Evolutionary conservation across 2,329 filamentous ascomycete species (phyloP).

Genomic region (Trichoderma sp.): DNA sequence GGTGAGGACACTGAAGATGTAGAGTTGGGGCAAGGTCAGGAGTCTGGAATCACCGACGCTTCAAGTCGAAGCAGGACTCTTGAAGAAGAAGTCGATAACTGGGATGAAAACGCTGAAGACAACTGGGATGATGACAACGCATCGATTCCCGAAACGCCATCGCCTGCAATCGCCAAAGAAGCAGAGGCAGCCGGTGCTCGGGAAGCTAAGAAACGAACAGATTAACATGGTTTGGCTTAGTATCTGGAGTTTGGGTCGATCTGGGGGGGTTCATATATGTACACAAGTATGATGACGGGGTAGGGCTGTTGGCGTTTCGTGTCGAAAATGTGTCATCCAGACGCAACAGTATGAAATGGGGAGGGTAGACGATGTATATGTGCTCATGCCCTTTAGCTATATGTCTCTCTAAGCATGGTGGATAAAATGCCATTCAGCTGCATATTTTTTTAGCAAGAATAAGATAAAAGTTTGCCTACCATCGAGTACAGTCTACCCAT

Average conservation of each 20-base stretch:
- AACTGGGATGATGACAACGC: slow-evolving; percentile 56
- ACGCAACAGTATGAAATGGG: background rate
- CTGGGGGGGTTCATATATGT: background rate
- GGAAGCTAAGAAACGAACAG: slow-evolving; percentile 35
- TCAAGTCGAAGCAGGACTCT: slow-evolving; percentile 43
- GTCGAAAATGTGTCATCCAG: background rate
- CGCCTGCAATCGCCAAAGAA: slow-evolving; percentile 23
- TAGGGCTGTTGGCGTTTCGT: background rate
- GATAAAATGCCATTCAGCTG: background rate
- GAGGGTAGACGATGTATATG: background rate
- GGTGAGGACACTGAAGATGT: slow-evolving; percentile 65
- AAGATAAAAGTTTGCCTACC: background rate
- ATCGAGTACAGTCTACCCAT: background rate
- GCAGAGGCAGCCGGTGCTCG: slow-evolving; percentile 30
- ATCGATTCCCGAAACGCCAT: slow-evolving; percentile 24
- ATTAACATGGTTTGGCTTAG: slow-evolving; percentile 26
- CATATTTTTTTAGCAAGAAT: background rate
- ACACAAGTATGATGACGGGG: background rate
- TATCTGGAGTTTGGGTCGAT: background rate
- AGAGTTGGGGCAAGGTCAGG: slow-evolving; percentile 73
- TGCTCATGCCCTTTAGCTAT: background rate
- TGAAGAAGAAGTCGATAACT: slow-evolving; percentile 86
- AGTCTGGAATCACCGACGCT: slow-evolving; percentile 58
- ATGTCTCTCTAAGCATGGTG: background rate
- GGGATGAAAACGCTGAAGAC: slow-evolving; percentile 78